A percentile compares a stretch with the other conserved stretches of the same genome.
phyloP scores from a whole-genome alignment of 306 rosid species.

The Pterocarpus macrocarpus region DNA sequence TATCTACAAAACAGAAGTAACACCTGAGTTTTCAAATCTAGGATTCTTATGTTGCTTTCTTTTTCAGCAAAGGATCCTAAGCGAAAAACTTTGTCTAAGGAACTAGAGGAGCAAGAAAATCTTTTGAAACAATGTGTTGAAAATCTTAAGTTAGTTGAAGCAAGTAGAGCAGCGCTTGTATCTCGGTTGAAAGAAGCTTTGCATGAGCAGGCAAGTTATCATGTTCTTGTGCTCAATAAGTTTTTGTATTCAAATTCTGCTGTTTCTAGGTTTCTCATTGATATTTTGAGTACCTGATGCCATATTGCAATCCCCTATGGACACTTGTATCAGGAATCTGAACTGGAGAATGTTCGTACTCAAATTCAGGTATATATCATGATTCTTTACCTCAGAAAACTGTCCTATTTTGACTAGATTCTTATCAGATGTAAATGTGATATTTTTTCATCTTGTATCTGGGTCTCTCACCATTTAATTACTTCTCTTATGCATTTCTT shows the following conservation, averaged over 20 bases:
- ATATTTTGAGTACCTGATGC: slow-evolving; percentile 37
- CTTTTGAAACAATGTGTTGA: slow-evolving; percentile 74
- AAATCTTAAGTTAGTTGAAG: slow-evolving; percentile 75
- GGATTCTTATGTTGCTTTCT: slow-evolving; percentile 51
- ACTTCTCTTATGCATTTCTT: not conserved
- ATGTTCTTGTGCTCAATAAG: not conserved
- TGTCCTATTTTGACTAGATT: slow-evolving; percentile 39
- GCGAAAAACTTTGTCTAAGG: slow-evolving; percentile 73
- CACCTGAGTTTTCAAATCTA: slow-evolving; percentile 33
- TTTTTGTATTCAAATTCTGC: not conserved
- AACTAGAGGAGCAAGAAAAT: slow-evolving; percentile 81
- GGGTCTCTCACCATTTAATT: slow-evolving; percentile 40
- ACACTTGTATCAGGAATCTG: slow-evolving; percentile 74
- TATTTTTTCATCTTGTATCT: slow-evolving; percentile 8
- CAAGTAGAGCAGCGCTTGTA: slow-evolving; percentile 79
- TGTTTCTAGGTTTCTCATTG: slow-evolving; percentile 22
- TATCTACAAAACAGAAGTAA: slow-evolving; percentile 11
- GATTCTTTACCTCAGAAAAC: slow-evolving; percentile 11
- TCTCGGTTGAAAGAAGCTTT: slow-evolving; percentile 83
- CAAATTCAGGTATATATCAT: slow-evolving; percentile 82
- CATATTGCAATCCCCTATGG: slow-evolving; percentile 29
- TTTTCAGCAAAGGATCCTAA: slow-evolving; percentile 88
- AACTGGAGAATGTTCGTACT: slow-evolving; percentile 84
- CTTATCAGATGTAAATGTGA: slow-evolving; percentile 4
- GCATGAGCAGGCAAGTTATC: slow-evolving; percentile 77